Conservation (phyloP, 1,139 yeast genomes). For the Taphrina confusa region DNA sequence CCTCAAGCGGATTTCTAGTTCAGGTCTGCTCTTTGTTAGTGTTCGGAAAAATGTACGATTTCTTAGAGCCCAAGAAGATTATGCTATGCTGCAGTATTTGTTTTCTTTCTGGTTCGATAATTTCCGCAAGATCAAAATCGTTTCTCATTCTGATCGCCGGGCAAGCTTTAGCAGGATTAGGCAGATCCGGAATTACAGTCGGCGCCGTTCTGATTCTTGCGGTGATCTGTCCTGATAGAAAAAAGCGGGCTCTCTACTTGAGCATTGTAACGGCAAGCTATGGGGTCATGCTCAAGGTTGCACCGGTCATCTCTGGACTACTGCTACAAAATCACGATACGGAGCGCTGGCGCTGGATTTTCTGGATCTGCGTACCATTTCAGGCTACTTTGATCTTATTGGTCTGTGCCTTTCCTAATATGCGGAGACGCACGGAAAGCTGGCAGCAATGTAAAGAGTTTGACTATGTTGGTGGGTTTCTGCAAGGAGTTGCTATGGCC, state of each 20-base stretch:
- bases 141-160: conserved; percentile 8
- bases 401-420: conserved; percentile 13
- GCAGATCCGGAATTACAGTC: conserved; percentile 21
- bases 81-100: background rate
- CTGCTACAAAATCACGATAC: conserved; percentile 7
- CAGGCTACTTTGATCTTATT: conserved; percentile 5
- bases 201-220: conserved; percentile 21
- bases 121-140: conserved; percentile 9
- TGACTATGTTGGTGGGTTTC: conserved; percentile 4
- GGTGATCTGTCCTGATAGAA: conserved; percentile 13
- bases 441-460: conserved; percentile 21
- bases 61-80: conserved; percentile 24
- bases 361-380: conserved; percentile 26
- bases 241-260: conserved; percentile 9
- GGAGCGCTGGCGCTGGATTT: conserved; percentile 23
- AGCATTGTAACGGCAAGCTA: conserved; percentile 22
- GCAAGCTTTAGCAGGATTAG: conserved; percentile 24
- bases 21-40: conserved; percentile 17
- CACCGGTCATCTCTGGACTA: conserved; percentile 22
- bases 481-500: conserved; percentile 13
- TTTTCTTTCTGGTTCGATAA: conserved; percentile 2
- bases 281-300: conserved; percentile 29
- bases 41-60: conserved; percentile 18
- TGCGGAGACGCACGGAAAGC: conserved; percentile 7
- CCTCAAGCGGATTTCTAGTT: conserved; percentile 10